Evolutionary conservation across 371 early-diverging fungal species (phyloP).

Genomic region (Furculomyces boomerangus): DNA sequence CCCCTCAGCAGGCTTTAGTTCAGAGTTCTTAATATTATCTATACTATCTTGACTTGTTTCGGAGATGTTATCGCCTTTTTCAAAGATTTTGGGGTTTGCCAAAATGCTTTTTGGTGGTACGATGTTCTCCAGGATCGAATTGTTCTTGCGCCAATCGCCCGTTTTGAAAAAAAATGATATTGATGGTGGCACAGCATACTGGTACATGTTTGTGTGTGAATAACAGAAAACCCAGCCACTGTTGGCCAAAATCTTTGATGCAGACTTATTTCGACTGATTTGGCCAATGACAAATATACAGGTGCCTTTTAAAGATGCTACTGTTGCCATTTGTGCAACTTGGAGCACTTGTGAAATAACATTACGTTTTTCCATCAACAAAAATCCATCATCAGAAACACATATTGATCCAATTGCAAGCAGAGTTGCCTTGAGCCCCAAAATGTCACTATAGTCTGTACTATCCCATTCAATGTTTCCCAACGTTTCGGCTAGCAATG

Average conservation of each 20-base stretch:
- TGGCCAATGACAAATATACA: conserved; percentile 17
- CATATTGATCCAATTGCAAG: conserved; percentile 24
- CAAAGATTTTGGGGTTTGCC: too few relatives aligned
- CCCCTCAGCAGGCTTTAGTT: too few relatives aligned
- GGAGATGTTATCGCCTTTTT: too few relatives aligned
- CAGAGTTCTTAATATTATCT: too few relatives aligned
- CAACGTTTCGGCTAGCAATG: conserved; percentile 19
- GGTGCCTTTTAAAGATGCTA: conserved; percentile 18
- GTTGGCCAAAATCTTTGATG: conserved; percentile 16
- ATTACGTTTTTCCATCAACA: conserved; percentile 6
- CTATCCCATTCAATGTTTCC: conserved; percentile 19
- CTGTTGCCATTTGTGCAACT: conserved; percentile 9
- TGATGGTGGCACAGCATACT: conserved; percentile 14
- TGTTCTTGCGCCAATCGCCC: conserved; percentile 11
- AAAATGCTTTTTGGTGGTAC: too few relatives aligned
- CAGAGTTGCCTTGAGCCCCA: conserved; percentile 21
- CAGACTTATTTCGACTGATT: conserved; percentile 15
- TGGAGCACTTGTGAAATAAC: conserved; percentile 9
- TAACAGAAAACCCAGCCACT: conserved; percentile 16
- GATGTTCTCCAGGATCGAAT: conserved; percentile 9
- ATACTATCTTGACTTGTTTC: too few relatives aligned
- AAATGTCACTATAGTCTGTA: conserved; percentile 7
- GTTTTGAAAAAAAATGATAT: conserved; percentile 12
- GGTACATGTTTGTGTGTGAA: conserved; percentile 11
- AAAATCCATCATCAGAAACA: conserved; percentile 11